A percentile compares a stretch with the other conserved stretches of the same genome.
These are phyloP conservation scores for Escallonia rubra DNA, from an alignment of 129 eudicot species.

Conservation along the genomic window DNA sequence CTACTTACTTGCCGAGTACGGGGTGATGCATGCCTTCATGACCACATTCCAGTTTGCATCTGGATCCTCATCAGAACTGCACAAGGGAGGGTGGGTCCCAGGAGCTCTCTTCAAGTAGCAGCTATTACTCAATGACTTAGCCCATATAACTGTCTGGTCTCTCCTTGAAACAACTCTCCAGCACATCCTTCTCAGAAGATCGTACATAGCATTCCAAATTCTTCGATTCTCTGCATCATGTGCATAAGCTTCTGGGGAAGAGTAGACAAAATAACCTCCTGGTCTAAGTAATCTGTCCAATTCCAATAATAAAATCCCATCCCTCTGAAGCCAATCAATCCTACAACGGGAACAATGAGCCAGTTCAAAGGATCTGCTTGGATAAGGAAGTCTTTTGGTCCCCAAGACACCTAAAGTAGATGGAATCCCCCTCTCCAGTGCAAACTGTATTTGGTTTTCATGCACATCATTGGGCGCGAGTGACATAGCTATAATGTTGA, in stretches of 20 bases:
- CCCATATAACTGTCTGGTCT: slow-evolving; percentile 93
- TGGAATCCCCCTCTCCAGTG: slow-evolving; percentile 82
- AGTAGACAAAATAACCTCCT: slow-evolving; percentile 86
- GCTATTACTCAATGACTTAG: slow-evolving; percentile 70
- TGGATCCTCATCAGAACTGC: slow-evolving; percentile 64
- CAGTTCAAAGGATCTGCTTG: slow-evolving; percentile 81
- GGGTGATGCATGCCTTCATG: slow-evolving; percentile 82
- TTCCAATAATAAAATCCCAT: slow-evolving; percentile 72
- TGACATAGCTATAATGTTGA: slow-evolving; percentile 71
- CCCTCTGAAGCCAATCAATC: slow-evolving; percentile 92
- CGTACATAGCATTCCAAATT: slow-evolving; percentile 78
- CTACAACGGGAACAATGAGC: slow-evolving; percentile 92
- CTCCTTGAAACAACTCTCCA: slow-evolving; percentile 87
- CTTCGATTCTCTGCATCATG: slow-evolving; percentile 76
- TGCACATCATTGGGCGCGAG: slow-evolving; percentile 88
- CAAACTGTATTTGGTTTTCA: slow-evolving; percentile 88
- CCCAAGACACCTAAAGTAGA: slow-evolving; percentile 82
- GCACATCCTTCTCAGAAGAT: slow-evolving; percentile 77
- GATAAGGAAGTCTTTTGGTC: slow-evolving; percentile 79
- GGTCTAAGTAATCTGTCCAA: slow-evolving; percentile 85
- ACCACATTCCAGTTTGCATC: slow-evolving; percentile 75
- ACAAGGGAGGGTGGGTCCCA: slow-evolving; percentile 61
- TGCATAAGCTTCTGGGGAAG: slow-evolving; percentile 95
- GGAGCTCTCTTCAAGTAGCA: slow-evolving; percentile 61
- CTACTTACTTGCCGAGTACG: slow-evolving; percentile 70